Evolutionary conservation across 805 yeast genomes (phyloP).

Genomic region (Wickerhamomyces alni): DNA sequence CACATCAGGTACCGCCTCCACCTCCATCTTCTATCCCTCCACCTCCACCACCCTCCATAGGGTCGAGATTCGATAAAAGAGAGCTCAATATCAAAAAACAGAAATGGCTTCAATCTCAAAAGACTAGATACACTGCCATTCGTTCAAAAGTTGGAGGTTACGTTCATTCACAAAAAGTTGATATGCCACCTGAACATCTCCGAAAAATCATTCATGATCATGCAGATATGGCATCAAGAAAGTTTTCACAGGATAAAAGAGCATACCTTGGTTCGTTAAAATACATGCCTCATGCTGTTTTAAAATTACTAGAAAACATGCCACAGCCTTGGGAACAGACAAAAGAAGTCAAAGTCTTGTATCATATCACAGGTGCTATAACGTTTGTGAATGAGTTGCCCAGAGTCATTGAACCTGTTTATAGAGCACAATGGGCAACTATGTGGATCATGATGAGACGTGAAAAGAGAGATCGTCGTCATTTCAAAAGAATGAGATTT

Average conservation of each 20-base stretch:
- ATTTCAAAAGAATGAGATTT: conserved; percentile 85
- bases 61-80: conserved; percentile 12
- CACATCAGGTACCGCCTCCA: no score
- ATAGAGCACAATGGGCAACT: conserved; percentile 92
- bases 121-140: conserved; percentile 41
- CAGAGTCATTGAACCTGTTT: conserved; percentile 86
- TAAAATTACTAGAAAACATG: conserved; percentile 88
- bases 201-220: conserved; percentile 79
- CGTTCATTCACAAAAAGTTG: conserved; percentile 58
- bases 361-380: conserved; percentile 89
- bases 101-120: conserved; percentile 62
- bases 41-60: conserved; percentile 16
- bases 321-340: conserved; percentile 97
- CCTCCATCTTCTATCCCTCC: conserved; percentile 26
- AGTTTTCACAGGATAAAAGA: conserved; percentile 77
- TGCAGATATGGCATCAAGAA: conserved; percentile 76
- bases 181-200: conserved; percentile 92
- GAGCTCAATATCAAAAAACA: conserved; percentile 40
- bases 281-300: conserved; percentile 91
- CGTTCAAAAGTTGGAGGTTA: conserved; percentile 32
- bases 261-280: conserved; percentile 87
- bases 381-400: conserved; percentile 93
- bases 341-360: conserved; percentile 81
- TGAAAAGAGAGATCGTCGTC: conserved; percentile 85
- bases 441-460: conserved; percentile 91